phyloP scores from a whole-genome alignment of 495 filamentous ascomycete genomes.

The Evernia prunastri region DNA sequence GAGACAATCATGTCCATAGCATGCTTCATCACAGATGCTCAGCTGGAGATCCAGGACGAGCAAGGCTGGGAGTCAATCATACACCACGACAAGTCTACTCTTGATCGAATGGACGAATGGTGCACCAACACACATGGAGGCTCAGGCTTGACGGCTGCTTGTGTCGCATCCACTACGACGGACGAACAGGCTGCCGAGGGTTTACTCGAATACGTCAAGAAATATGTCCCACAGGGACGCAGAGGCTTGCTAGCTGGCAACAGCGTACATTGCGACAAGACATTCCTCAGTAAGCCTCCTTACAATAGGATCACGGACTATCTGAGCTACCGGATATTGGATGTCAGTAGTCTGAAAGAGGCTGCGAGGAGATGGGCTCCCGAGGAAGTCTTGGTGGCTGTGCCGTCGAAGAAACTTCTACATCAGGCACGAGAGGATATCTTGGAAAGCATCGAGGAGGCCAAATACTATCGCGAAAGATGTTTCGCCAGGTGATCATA shows the following conservation, averaged over 20 bases:
- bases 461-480: constrained; percentile 64
- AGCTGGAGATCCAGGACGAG: constrained; percentile 69
- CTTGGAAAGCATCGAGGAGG: constrained; percentile 89
- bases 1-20: constrained; percentile 89
- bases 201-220: constrained; percentile 71
- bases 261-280: constrained; percentile 81
- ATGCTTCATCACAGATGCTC: constrained; percentile 80
- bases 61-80: constrained; percentile 75
- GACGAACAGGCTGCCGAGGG: constrained; percentile 63
- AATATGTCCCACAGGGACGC: constrained; percentile 55
- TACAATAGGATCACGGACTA: constrained; percentile 66
- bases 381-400: constrained; percentile 47
- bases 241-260: constrained; percentile 80
- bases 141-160: constrained; percentile 73
- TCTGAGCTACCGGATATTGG: constrained; percentile 83
- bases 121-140: constrained; percentile 57
- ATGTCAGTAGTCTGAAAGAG: constrained; percentile 89
- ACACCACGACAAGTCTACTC: constrained; percentile 60
- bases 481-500: constrained; percentile 42
- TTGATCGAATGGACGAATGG: constrained; percentile 73
- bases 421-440: constrained; percentile 89
- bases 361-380: constrained; percentile 75
- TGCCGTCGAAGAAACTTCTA: constrained; percentile 64
- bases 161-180: constrained; percentile 65
- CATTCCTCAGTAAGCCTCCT: constrained; percentile 68